Percentiles rank a stretch among this genome's conserved stretches.
phyloP scores from a whole-genome alignment of 331 rosid genomes.

The Spiraea crenata region DNA sequence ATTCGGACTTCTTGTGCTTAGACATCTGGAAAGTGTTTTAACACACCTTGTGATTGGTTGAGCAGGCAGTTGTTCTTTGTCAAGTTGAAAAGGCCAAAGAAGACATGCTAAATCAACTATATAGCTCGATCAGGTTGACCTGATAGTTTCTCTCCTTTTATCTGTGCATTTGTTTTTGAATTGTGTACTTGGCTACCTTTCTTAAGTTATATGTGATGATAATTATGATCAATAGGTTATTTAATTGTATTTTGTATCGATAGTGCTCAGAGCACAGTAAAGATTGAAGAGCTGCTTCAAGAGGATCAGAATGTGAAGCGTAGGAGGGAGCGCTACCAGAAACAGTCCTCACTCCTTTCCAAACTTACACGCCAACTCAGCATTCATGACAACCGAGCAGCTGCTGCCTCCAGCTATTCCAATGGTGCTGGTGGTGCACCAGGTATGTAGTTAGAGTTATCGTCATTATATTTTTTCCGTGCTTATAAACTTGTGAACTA shows the following conservation, averaged over 20 bases:
- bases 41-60: slow-evolving; percentile 26
- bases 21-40: not conserved
- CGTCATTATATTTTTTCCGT: not conserved
- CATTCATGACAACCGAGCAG: slow-evolving; percentile 89
- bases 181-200: not conserved
- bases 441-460: slow-evolving; percentile 39
- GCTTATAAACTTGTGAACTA: not conserved
- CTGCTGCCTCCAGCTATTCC: slow-evolving; percentile 83
- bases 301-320: slow-evolving; percentile 83
- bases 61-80: slow-evolving; percentile 99
- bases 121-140: slow-evolving; percentile 85
- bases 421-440: slow-evolving; percentile 48
- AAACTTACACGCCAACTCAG: slow-evolving; percentile 84
- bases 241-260: slow-evolving; percentile 14
- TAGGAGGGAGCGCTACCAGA: slow-evolving; percentile 77
- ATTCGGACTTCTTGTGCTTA: not conserved
- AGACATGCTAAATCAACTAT: slow-evolving; percentile 95
- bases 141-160: slow-evolving; percentile 16
- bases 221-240: not conserved
- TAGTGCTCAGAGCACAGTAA: slow-evolving; percentile 82
- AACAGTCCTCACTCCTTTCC: slow-evolving; percentile 83
- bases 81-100: slow-evolving; percentile 99
- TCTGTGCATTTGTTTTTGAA: not conserved
- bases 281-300: slow-evolving; percentile 89
- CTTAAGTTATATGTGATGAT: not conserved